Base-by-base conservation (phyloP, 2,329 filamentous ascomycete species). In the Stagonosporopsis rhizophila region DNA sequence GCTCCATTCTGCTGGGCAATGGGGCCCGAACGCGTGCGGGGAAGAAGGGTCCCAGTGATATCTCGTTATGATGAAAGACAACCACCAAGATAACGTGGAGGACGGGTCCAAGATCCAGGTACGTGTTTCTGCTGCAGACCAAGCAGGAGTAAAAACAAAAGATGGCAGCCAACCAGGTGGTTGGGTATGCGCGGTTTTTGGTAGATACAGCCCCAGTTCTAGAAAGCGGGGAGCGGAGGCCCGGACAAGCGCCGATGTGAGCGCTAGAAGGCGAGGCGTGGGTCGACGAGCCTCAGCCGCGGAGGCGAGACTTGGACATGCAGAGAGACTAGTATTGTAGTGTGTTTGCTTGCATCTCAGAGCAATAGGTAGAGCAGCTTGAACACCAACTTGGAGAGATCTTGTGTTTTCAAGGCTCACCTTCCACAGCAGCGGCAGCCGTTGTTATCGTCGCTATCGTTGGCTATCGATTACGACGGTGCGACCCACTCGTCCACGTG, bases 1-100 rank as follows among this genome's bases (percentile, higher is more conserved):
- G 72, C 58, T 75, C 72, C 73, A 75, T 75, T 52, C 55, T 60
- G 61, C 53, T 25, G 46, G 40, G 56, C 55, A 2, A 12, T 14
- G 34, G 30, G 14, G 27, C 35, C 30, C 44, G 49, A 47, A 49
- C 50, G 30, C 56, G 40, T 27, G 62, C 19, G 58, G 65, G 59
- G 58, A 62, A 58, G 25, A 47, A 53, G 52, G 38, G 39, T 30
- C 30, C n/a, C 35, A 34, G 45, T 46, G 19, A 22, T 30, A 39
- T 50, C 44, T 35, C 27, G 50, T 44, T 47, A 39, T 11, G 52
- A 39, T 47, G n/a, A 28, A 14, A 15, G 27, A 40, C 42, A 40
- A 32, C 1, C 34, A 32, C 30, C 22, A 22, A 35, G 9, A 20
- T 23, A 6, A 23, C 7, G 19, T 15, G 32, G 22, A 44, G 22